Evolutionary conservation across 2,329 filamentous ascomycete genomes (phyloP), one percentile per base, ranked within the genome.

Genomic region (Pyricularia sp.): DNA sequence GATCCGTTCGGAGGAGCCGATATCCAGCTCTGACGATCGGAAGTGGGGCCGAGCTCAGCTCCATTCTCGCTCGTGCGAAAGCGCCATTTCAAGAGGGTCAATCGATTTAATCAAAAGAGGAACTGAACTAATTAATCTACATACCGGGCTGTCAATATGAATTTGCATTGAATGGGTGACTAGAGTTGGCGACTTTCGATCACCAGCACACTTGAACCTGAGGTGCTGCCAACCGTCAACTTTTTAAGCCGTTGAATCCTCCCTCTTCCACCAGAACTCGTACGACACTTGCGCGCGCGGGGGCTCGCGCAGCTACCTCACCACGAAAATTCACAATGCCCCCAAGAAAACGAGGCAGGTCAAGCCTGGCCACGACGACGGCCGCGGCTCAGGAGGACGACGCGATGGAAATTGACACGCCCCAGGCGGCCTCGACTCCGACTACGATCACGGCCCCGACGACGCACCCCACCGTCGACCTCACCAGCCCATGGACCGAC

Each of bases 401-500:
- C 78, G 80, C 82, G 28, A 88, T 87, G 85, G 86, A 85, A 69
- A 77, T 86, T 71, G 87, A 86, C 77, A 85, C 84, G 5, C 85
- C 86, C 1, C 78, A 84, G 75, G 73, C 82, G 76, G 75, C 88
- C 81, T 83, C 88, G 77, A 81, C 83, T 3, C 77, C 80, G 10
- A 79, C 78, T 5, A 81, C 73, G 79, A 80, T 77, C 70, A 80
- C 77, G 64, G 75, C 77, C 5, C 59, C 59, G 26, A 73, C 77
- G 5, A 73, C 74, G n/a, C 78, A 79, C 71, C 72, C 78, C 66
- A 70, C 77, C 70, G 72, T 80, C 31, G 79, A 80, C 72, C 78
- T 79, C 66, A 86, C 88, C 69, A 92, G 94, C 72, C 87, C 90
- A 30, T 99, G 95, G 95, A 97, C 93, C 4, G 94, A 97, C 75